A percentile compares a stretch with the other conserved stretches of the same genome.
Conservation (phyloP, 1,284 basidiomycete species). For the Puccinia sorghi region DNA sequence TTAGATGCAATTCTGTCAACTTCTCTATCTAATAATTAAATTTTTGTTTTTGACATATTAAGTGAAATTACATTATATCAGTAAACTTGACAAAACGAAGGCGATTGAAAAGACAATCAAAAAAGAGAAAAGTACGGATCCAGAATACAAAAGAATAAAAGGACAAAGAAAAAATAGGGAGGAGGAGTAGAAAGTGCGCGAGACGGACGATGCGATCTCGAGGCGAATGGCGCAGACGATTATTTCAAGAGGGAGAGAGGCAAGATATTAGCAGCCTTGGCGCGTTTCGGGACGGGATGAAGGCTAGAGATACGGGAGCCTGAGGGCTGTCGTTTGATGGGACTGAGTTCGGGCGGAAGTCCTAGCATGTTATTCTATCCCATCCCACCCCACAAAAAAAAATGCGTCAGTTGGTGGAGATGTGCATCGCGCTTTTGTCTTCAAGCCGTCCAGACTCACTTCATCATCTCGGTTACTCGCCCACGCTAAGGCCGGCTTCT, state of each 20-base stretch:
- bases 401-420: neutral
- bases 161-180: too few relatives aligned
- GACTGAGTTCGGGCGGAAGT: conserved; percentile 31
- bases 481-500: neutral
- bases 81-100: too few relatives aligned
- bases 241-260: neutral
- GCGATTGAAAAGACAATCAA: too few relatives aligned
- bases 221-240: too few relatives aligned
- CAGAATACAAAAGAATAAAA: too few relatives aligned
- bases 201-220: too few relatives aligned
- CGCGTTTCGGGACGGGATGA: neutral
- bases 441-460: neutral
- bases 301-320: neutral
- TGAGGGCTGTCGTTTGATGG: conserved; percentile 2
- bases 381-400: neutral
- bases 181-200: too few relatives aligned
- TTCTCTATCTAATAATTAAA: too few relatives aligned
- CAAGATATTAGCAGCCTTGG: neutral
- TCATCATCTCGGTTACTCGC: neutral
- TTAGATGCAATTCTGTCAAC: too few relatives aligned
- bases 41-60: too few relatives aligned
- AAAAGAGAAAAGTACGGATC: too few relatives aligned
- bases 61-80: too few relatives aligned
- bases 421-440: neutral
- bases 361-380: conserved; percentile 35